Evolutionary conservation across 2,329 filamentous ascomycete species (phyloP), one percentile per base, ranked within the genome.

Genomic region (Arthrobotrys sinensis): DNA sequence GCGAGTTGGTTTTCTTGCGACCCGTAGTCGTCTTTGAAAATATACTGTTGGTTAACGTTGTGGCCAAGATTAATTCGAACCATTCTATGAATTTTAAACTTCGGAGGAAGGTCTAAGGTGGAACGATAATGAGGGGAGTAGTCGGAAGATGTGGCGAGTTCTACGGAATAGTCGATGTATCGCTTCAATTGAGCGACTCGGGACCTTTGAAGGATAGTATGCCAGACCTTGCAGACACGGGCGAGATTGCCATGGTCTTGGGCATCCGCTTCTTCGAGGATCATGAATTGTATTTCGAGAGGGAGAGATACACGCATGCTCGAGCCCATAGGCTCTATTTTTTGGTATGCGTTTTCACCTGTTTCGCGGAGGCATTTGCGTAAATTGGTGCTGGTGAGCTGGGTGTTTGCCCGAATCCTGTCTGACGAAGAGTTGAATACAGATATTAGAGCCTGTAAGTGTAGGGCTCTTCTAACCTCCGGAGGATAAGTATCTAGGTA

Each of bases 201-300:
- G 4, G 60, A 73, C 3, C n/a, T 60, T 45, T 53, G 45, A 24
- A 76, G 45, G 24, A 68, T 68, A 21, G 11, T 10, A 6, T 48
- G 57, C 64, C 64, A 76, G 1, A 14, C 12, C 3, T 28, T 55
- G 32, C 21, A 76, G 24, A 69, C 64, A 1, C 38, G 14, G n/a
- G 55, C 52, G 36, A 69, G 71, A 16, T 16, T 34, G n/a, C 19
- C 10, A 11, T 76, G 71, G 24, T 64, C 36, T 6, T 14, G 46
- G 24, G 53, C 53, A 12, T 76, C 64, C 36, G 64, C 46, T 8
- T 46, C 24, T 4, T 76, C 71, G 21, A 76, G 55, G 40, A 76
- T 55, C n/a, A 76, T 24, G 28, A 65, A 64, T 14, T 76, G 57
- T 38, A 76, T 19, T n/a, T 70, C 65, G 40, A 70, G 32, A 3